Percentiles rank a stretch among this genome's conserved stretches.
Evolutionary conservation across 208 protist species (phyloP).

Genomic region (Leishmania aethiopica): DNA sequence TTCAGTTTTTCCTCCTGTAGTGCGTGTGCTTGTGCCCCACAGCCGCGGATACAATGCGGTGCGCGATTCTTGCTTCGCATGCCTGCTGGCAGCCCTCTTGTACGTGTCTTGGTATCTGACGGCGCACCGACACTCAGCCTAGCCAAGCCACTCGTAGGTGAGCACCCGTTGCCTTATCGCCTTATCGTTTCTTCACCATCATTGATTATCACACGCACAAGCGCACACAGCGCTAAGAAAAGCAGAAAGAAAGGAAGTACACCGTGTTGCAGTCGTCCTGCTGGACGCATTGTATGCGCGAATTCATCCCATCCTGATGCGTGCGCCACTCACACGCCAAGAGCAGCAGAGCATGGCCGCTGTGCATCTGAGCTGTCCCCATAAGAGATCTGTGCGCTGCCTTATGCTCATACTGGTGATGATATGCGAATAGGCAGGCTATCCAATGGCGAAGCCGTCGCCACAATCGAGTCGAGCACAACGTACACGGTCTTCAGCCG

Average conservation of each 20-base stretch:
- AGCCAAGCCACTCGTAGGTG: not conserved
- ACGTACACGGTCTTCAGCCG: not conserved
- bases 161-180: not conserved
- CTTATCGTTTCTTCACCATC: not conserved
- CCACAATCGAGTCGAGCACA: not conserved
- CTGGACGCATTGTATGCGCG: not conserved
- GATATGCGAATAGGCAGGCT: not conserved
- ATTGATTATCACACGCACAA: not conserved
- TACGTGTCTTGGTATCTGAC: not conserved
- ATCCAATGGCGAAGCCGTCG: not conserved
- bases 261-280: not conserved
- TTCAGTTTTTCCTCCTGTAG: not conserved
- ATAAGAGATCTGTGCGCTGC: not conserved
- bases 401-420: not conserved
- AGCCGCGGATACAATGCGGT: not conserved
- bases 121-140: not conserved
- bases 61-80: not conserved
- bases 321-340: not conserved
- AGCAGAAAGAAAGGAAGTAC: not conserved
- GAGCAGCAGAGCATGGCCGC: not conserved
- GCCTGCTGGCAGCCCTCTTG: not conserved
- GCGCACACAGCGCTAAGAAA: not conserved
- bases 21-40: not conserved
- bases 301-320: not conserved
- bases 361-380: not conserved